Evolutionary conservation across 2,329 filamentous ascomycete species (phyloP), one percentile per base, ranked within the genome.

Genomic region (Ascochyta rabiei): DNA sequence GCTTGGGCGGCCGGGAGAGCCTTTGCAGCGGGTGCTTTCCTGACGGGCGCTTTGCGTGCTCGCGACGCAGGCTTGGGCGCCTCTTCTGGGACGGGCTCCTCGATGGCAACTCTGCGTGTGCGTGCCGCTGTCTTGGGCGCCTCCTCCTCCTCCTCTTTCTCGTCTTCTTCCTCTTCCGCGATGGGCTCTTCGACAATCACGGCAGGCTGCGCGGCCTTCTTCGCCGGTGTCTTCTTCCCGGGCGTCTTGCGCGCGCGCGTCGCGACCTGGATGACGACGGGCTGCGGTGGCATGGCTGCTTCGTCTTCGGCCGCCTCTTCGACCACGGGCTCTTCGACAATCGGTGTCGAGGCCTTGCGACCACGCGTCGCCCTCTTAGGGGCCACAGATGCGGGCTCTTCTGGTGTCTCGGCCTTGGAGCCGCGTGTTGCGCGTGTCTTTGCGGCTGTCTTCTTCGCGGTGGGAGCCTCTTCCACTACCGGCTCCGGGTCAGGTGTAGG

Each of bases 341-440:
- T 53, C 13, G 59, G 44, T 33, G 49, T 49, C 7, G 53, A 48
- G 31, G 47, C 55, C 41, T 69, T 69, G 55, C 66, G 64, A 28
- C 58, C 60, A 28, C 68, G 67, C 19, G 62, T 67, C 16, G 68
- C 62, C 19, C 63, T 56, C 57, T 65, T 69, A 10, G 67, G 55
- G 28, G 60, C 59, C 43, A 57, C 62, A 47, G 61, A 48, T 21
- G 56, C 57, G 7, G 60, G 52, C 44, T 60, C 57, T 45, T 52
- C 56, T 48, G 53, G 48, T 39, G 56, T 60, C 46, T 64, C 64
- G 31, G 48, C 50, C 33, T 66, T 69, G 45, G 58, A 56, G 23
- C 59, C 54, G 51, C 67, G 67, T 38, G 60, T 65, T n/a, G 63
- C 51, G 46, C 60, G 64, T 28, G 65, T 60, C 19, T 52, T 49